These are phyloP conservation scores for Microsporum canis DNA, from an alignment of 2,329 filamentous ascomycete species.

Conservation along the genomic window DNA sequence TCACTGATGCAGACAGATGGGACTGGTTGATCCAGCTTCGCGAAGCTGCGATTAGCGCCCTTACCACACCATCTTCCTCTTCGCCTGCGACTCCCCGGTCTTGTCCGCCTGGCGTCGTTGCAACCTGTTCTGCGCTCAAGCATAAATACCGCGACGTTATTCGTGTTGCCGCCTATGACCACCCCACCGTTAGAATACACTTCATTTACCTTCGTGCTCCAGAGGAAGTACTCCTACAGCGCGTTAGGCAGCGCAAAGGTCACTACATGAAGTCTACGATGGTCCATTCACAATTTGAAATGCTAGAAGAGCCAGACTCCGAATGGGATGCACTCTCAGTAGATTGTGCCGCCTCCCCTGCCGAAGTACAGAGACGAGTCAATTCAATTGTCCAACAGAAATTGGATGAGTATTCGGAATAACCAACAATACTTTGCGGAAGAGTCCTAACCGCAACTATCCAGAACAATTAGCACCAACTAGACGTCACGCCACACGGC, in stretches of 20 bases:
- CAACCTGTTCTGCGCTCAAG: constrained; percentile 93
- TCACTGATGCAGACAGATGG: constrained; percentile 92
- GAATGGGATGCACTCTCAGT: constrained; percentile 58
- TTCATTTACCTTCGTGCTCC: constrained; percentile 82
- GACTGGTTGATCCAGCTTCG: constrained; percentile 82
- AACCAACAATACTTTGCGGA: not conserved
- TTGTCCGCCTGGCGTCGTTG: constrained; percentile 60
- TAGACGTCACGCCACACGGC: not conserved
- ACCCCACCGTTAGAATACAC: constrained; percentile 64
- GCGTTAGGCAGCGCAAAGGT: constrained; percentile 62
- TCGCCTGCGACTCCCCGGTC: constrained; percentile 25
- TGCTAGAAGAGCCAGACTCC: constrained; percentile 76
- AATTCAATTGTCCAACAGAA: constrained; percentile 8
- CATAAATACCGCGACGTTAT: constrained; percentile 93
- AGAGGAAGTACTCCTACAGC: constrained; percentile 61
- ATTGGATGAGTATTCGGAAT: constrained; percentile 10
- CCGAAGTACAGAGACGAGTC: constrained; percentile 27
- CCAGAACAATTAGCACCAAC: not conserved
- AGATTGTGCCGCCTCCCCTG: constrained; percentile 52
- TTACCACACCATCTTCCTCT: constrained; percentile 22
- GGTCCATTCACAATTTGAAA: constrained; percentile 84
- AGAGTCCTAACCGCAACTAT: not conserved
- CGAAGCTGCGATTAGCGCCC: constrained; percentile 48
- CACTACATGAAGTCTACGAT: constrained; percentile 96
- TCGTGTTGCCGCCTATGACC: constrained; percentile 64